A percentile compares a stretch with the other conserved stretches of the same genome.
These are phyloP conservation scores for Chlorella sp. DNA, from an alignment of 139 green algal genomes.

Conservation along the genomic window DNA sequence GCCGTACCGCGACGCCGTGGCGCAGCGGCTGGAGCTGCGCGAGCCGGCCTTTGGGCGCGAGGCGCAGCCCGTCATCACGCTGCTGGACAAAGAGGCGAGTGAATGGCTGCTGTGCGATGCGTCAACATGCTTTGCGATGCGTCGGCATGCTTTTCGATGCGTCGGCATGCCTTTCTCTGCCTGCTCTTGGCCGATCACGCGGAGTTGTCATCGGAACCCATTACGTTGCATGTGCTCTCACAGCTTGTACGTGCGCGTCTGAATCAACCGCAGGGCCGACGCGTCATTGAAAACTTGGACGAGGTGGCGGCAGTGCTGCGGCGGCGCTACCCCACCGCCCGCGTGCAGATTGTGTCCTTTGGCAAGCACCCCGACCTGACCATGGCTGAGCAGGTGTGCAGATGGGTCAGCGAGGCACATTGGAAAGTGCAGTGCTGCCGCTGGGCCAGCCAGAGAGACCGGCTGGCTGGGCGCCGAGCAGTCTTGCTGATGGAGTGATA, in stretches of 20 bases:
- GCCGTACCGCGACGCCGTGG: constrained; percentile 15
- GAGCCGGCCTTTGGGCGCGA: background rate
- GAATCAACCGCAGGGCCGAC: constrained; percentile 6
- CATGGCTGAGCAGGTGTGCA: constrained; percentile 13
- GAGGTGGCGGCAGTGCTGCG: background rate
- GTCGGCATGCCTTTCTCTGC: no score
- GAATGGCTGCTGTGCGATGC: background rate
- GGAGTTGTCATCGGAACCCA: no score
- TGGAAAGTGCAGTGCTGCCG: background rate
- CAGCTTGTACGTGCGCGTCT: no score
- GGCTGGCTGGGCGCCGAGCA: no score
- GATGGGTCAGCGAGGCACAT: background rate
- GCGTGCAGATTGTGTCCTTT: constrained; percentile 1
- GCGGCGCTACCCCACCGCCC: background rate
- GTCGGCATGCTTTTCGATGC: no score
- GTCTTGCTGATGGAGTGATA: no score
- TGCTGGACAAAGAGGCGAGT: constrained; percentile 17
- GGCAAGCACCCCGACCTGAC: constrained; percentile 21
- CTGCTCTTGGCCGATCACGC: no score
- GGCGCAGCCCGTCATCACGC: background rate
- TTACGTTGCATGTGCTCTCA: no score
- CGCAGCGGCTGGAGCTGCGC: background rate
- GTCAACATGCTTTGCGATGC: no score
- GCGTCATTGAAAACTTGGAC: constrained; percentile 14
- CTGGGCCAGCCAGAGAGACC: no score